phyloP scores from a whole-genome alignment of 306 rosid genomes.

The Ormosia semicastrata region DNA sequence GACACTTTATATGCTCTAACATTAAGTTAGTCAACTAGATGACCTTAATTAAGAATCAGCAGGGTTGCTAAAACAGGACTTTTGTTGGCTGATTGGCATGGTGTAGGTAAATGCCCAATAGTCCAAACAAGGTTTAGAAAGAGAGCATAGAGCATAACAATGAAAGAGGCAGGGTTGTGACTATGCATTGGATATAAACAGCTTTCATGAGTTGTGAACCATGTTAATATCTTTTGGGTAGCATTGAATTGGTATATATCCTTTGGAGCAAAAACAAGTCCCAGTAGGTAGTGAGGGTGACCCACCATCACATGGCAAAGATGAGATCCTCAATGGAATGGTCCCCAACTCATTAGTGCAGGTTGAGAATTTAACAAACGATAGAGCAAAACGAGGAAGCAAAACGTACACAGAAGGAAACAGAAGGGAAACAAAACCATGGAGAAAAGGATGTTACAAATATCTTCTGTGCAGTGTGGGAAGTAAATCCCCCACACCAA shows the following conservation, averaged over 20 bases:
- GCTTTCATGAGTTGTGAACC: not conserved
- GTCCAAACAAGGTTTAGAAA: not conserved
- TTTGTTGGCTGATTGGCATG: conserved; percentile 7
- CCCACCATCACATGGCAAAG: conserved; percentile 39
- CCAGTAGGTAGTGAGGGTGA: conserved; percentile 9
- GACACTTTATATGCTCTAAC: conserved; percentile 1
- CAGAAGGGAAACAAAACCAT: not conserved
- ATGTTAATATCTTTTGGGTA: conserved; percentile 11
- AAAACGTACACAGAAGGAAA: conserved; percentile 1
- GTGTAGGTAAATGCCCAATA: not conserved
- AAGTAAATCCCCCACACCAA: not conserved
- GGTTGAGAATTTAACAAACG: conserved; percentile 7
- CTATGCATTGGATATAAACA: not conserved
- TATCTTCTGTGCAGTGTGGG: not conserved
- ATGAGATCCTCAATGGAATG: conserved; percentile 9
- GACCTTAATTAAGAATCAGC: not conserved
- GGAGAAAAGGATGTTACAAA: conserved; percentile 20
- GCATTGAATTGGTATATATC: not conserved
- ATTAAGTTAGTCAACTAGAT: conserved; percentile 21
- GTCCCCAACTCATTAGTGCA: conserved; percentile 17
- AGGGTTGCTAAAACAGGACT: not conserved
- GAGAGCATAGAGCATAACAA: not conserved
- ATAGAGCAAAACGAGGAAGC: conserved; percentile 14
- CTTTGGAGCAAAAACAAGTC: not conserved
- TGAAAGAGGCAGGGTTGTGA: not conserved